phyloP scores from a whole-genome alignment of 768 basidiomycete genomes.

The Tulasnella sp. region DNA sequence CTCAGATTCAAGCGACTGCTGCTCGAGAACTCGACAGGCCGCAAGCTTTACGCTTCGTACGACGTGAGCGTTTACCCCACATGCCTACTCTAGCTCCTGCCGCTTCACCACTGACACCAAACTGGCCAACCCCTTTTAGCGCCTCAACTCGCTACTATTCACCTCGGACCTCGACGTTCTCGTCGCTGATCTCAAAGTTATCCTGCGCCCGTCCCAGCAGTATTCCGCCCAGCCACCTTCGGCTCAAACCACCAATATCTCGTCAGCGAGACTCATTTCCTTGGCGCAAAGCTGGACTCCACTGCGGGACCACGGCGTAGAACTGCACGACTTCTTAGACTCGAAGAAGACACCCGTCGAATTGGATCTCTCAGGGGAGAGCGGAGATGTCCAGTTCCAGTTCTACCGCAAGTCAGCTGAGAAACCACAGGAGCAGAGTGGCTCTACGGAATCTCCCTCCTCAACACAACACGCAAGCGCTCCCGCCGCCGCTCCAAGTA shows the following conservation, averaged over 20 bases:
- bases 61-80: conserved; percentile 60
- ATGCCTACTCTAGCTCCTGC: neutral
- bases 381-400: conserved; percentile 61
- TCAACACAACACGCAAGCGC: conserved; percentile 43
- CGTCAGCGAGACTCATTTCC: conserved; percentile 72
- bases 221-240: conserved; percentile 86
- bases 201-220: conserved; percentile 91
- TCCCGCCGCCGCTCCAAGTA: conserved; percentile 38
- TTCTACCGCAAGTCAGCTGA: conserved; percentile 62
- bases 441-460: conserved; percentile 40
- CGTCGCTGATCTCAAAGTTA: conserved; percentile 72
- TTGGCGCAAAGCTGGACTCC: conserved; percentile 83
- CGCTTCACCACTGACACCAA: conserved; percentile 23
- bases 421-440: conserved; percentile 50
- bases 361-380: conserved; percentile 21
- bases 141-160: conserved; percentile 80
- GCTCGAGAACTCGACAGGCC: conserved; percentile 95
- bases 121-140: conserved; percentile 47
- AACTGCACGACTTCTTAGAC: conserved; percentile 55
- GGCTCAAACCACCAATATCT: conserved; percentile 76
- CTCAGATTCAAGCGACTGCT: conserved; percentile 84
- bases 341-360: conserved; percentile 46
- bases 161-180: conserved; percentile 88
- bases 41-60: conserved; percentile 94
- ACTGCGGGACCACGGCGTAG: conserved; percentile 70